These are phyloP conservation scores for Penicillium desertorum DNA, from an alignment of 495 filamentous ascomycete species.

Conservation along the genomic window DNA sequence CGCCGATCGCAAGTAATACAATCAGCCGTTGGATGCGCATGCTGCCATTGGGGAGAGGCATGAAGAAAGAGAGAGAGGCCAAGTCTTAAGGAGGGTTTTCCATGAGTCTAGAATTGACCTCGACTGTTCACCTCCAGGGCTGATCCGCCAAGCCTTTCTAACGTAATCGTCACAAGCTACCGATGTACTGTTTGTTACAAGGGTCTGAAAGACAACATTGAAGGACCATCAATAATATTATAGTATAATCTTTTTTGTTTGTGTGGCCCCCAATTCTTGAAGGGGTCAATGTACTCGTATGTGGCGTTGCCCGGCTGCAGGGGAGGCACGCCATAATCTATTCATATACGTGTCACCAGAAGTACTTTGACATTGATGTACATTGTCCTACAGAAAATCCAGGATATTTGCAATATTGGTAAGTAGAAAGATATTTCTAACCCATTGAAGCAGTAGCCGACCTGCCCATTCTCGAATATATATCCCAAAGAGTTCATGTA, in stretches of 20 bases:
- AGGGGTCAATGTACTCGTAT: background rate
- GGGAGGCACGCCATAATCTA: background rate
- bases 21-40: conserved; percentile 44
- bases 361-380: background rate
- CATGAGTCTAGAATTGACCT: conserved; percentile 4
- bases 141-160: conserved; percentile 12
- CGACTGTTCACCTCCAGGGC: background rate
- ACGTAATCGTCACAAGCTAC: conserved; percentile 6
- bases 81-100: conserved; percentile 11
- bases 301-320: conserved; percentile 4
- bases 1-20: conserved; percentile 32
- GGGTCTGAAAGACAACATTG: background rate
- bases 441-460: background rate
- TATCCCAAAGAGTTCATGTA: background rate
- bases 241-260: background rate
- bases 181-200: background rate
- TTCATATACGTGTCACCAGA: conserved; percentile 3
- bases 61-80: conserved; percentile 9
- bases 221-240: background rate
- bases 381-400: background rate
- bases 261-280: background rate
- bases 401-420: background rate
- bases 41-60: conserved; percentile 35
- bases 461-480: background rate
- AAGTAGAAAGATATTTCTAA: background rate